Percentiles rank a stretch among this genome's conserved stretches.
These are phyloP conservation scores for Trichophyton verrucosum DNA, from an alignment of 2,329 filamentous ascomycete genomes.

Conservation along the genomic window DNA sequence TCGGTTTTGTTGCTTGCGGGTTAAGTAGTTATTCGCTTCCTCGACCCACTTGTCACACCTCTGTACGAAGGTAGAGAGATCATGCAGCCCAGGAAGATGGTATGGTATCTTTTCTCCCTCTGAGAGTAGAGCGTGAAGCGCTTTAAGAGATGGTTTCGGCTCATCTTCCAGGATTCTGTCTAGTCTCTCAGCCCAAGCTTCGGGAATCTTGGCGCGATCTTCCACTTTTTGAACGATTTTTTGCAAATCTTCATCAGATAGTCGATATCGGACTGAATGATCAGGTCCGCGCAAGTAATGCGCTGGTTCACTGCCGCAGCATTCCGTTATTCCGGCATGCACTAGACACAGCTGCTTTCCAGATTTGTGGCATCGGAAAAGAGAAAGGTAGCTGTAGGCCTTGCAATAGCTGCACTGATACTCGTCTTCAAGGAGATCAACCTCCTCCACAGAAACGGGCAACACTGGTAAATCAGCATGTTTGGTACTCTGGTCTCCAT, in stretches of 20 bases:
- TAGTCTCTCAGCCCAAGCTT: constrained; percentile 83
- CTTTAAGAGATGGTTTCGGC: constrained; percentile 71
- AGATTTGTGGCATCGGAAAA: constrained; percentile 71
- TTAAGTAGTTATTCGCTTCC: constrained; percentile 90
- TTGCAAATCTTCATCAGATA: constrained; percentile 57
- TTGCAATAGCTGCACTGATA: constrained; percentile 90
- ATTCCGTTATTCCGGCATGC: constrained; percentile 69
- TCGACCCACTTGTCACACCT: constrained; percentile 97
- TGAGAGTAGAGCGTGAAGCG: constrained; percentile 66
- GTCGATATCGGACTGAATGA: constrained; percentile 66
- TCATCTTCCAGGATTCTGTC: constrained; percentile 74
- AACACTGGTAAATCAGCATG: constrained; percentile 40
- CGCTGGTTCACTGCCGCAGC: constrained; percentile 57
- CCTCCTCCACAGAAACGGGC: constrained; percentile 53
- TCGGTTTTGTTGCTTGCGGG: constrained; percentile 92
- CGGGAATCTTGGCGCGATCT: constrained; percentile 75
- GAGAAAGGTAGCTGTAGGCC: constrained; percentile 77
- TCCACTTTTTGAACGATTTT: constrained; percentile 60
- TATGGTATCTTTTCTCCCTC: constrained; percentile 96
- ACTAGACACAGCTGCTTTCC: constrained; percentile 71
- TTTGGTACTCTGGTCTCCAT: constrained; percentile 36
- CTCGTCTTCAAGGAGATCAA: constrained; percentile 76
- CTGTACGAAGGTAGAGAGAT: constrained; percentile 81
- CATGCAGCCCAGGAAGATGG: constrained; percentile 67
- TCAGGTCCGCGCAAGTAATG: constrained; percentile 57